phyloP scores from a whole-genome alignment of 139 green algal genomes.

The Tetraselmis striata region DNA sequence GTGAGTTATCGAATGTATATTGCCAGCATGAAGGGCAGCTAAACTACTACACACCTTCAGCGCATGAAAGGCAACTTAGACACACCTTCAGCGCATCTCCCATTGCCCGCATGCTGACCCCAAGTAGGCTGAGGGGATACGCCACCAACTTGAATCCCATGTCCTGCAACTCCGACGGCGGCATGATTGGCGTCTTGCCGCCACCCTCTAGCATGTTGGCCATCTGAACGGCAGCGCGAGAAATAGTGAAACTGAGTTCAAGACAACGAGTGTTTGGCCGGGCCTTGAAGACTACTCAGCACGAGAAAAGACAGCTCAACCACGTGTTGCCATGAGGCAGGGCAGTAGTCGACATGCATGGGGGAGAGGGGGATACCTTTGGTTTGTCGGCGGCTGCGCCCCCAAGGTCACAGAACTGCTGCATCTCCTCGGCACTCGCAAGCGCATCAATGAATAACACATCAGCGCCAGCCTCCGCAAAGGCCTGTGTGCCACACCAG shows the following conservation, averaged over 20 bases:
- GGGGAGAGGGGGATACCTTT: too few species aligned
- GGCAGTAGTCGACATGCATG: too few species aligned
- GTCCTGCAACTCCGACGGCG: constrained; percentile 55
- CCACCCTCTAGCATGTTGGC: constrained; percentile 94
- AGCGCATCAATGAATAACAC: constrained; percentile 95
- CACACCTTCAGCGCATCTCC: constrained; percentile 37
- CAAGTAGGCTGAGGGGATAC: constrained; percentile 81
- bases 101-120: constrained; percentile 68
- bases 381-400: constrained; percentile 35
- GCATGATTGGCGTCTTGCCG: constrained; percentile 88
- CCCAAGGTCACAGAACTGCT: constrained; percentile 40
- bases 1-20: neutral
- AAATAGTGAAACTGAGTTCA: too few species aligned
- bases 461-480: constrained; percentile 86
- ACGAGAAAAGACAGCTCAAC: too few species aligned
- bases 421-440: constrained; percentile 77
- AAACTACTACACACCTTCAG: constrained; percentile 14
- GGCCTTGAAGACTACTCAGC: too few species aligned
- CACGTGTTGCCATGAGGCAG: too few species aligned
- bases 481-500: too few species aligned
- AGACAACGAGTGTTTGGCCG: too few species aligned
- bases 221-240: constrained; percentile 51
- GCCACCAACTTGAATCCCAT: constrained; percentile 87
- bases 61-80: neutral
- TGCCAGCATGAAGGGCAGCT: neutral